These are phyloP conservation scores for Pseudocercospora eumusae DNA, from an alignment of 2,329 filamentous ascomycete genomes.

Conservation along the genomic window DNA sequence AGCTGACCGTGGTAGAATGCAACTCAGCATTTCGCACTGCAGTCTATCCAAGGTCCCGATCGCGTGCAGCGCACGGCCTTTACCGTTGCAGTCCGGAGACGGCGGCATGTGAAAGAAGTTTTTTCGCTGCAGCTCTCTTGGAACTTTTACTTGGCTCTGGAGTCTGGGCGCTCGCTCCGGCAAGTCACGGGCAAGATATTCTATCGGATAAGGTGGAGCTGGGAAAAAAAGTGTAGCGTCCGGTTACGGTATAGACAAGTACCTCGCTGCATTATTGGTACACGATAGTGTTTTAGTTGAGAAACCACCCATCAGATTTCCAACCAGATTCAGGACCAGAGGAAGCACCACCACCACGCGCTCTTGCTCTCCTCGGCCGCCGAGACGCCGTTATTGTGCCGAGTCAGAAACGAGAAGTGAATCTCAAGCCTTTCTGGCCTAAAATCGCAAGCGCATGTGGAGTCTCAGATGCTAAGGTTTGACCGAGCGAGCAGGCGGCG, in stretches of 20 bases:
- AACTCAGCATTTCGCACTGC: slow-evolving; percentile 8
- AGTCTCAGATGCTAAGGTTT: slow-evolving; percentile 15
- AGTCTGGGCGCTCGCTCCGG: too few relatives aligned
- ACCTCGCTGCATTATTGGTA: not conserved
- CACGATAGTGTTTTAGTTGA: not conserved
- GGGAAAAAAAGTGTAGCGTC: not conserved
- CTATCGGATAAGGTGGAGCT: slow-evolving; percentile 1
- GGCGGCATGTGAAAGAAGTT: slow-evolving; percentile 9
- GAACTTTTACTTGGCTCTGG: not conserved
- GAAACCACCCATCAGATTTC: slow-evolving; percentile 4
- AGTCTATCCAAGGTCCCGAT: not conserved
- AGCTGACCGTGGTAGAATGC: not conserved
- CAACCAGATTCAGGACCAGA: slow-evolving; percentile 1
- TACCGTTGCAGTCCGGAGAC: not conserved
- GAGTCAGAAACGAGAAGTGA: slow-evolving; percentile 10
- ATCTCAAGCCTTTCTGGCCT: slow-evolving; percentile 12
- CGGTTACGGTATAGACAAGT: not conserved
- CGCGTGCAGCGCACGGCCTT: not conserved
- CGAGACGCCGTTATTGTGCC: slow-evolving; percentile 5
- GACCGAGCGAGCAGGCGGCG: slow-evolving; percentile 1
- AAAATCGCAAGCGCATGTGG: slow-evolving; percentile 12
- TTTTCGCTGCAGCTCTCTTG: slow-evolving; percentile 3
- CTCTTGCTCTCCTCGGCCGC: slow-evolving; percentile 6
- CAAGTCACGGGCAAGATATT: slow-evolving; percentile 5
- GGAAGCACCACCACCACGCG: not conserved